Evolutionary conservation across 768 basidiomycete species (phyloP), one percentile per base, ranked within the genome.

Genomic region (Leccinum uliginosum): DNA sequence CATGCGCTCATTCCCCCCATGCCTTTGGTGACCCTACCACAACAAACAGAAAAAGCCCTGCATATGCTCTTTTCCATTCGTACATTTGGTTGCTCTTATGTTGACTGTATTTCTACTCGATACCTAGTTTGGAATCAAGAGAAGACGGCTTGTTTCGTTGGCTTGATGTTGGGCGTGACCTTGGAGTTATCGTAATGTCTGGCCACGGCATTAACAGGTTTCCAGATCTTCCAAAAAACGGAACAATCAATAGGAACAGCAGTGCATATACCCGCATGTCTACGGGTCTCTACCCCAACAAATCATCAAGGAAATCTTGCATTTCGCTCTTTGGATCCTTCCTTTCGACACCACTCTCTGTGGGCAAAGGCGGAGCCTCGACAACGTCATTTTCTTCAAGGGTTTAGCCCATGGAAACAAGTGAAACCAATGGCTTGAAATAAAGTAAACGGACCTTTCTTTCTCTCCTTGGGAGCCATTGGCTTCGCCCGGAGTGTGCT

Each of bases 271-370:
- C 53, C 32, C 3, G 3, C 34, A 34, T 43, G 43, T 19, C 45
- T n/a, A 32, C 8, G 11, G 10, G 10, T 51, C 40, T 19, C 73
- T 67, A 80, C n/a, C 69, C 68, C 9, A 89, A 65, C 4, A 89
- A 66, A 35, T 87, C 86, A 57, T 89, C 87, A 27, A 89, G 70
- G 63, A 87, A 90, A 44, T 83, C 85, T 68, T 89, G 80, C 84
- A 90, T 83, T 52, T 83, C 78, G 35, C 71, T 73, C 61, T 81
- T 83, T n/a, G 78, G 73, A 48, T 68, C 50, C 67, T 77, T 74
- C 67, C 73, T 73, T 54, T 65, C 44, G 5, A 53, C 14, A 21
- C 29, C 17, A 19, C 34, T 40, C 23, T 75, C 75, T 0, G 71
- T 70, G 0, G 83, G 83, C 10, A 86, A 73, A 4, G 81, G 81